Conservation (phyloP, 1,139 yeast species). For the Kazachstania sp. region DNA sequence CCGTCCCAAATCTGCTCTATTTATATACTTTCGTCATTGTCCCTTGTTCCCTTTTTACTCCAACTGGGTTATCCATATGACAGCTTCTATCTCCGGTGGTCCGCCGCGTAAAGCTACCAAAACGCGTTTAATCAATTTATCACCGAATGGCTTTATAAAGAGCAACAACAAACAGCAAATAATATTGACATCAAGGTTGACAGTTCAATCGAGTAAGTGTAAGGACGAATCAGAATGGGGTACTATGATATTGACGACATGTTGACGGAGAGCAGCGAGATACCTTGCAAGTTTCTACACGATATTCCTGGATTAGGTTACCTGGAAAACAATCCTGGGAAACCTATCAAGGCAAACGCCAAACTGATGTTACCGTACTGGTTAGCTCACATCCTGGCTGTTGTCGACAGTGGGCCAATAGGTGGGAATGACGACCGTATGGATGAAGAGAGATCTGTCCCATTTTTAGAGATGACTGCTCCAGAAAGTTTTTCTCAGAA, state of each 20-base stretch:
- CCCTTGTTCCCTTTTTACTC: neutral
- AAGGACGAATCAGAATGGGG: conserved; percentile 26
- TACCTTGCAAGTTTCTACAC: conserved; percentile 72
- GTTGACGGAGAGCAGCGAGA: conserved; percentile 62
- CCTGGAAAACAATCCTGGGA: conserved; percentile 74
- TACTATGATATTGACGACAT: conserved; percentile 87
- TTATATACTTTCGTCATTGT: too few species aligned
- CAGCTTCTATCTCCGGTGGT: neutral
- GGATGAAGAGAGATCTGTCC: conserved; percentile 34
- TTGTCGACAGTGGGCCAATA: conserved; percentile 32
- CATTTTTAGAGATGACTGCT: conserved; percentile 59
- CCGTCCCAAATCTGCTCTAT: too few species aligned
- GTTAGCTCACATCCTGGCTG: conserved; percentile 76
- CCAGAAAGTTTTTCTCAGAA: conserved; percentile 59
- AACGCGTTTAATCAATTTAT: neutral
- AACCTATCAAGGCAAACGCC: conserved; percentile 46
- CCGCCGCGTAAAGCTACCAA: neutral
- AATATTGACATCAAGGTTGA: too few species aligned
- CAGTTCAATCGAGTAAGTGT: neutral
- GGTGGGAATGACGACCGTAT: conserved; percentile 15
- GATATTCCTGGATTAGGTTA: conserved; percentile 82
- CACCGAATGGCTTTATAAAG: neutral
- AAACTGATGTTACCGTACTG: conserved; percentile 79
- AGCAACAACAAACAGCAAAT: too few species aligned
- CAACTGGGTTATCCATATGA: neutral